phyloP scores from a whole-genome alignment of 306 rosid genomes.

The Heteromeles arbutifolia region DNA sequence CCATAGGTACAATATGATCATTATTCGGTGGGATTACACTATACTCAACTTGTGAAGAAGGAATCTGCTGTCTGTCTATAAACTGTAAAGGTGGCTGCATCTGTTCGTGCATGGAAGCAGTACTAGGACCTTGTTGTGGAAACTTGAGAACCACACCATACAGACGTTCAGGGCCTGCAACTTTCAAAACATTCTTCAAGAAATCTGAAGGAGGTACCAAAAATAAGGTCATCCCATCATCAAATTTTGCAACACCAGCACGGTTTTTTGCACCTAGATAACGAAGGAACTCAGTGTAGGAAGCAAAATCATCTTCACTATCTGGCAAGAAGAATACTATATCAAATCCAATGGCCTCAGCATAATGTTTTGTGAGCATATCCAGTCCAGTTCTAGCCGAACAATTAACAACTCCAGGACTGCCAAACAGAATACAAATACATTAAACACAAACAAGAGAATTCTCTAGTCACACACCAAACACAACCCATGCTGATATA shows the following conservation, averaged over 20 bases:
- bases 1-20: constrained; percentile 49
- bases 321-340: constrained; percentile 94
- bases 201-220: constrained; percentile 98
- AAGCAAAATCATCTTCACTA: constrained; percentile 96
- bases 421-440: constrained; percentile 44
- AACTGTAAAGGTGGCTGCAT: constrained; percentile 50
- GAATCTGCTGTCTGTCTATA: constrained; percentile 55
- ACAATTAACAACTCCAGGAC: constrained; percentile 91
- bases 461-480: background rate
- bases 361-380: constrained; percentile 79
- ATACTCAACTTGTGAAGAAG: constrained; percentile 55
- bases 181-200: constrained; percentile 75
- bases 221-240: constrained; percentile 79
- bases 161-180: constrained; percentile 86
- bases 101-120: constrained; percentile 47
- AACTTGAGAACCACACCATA: constrained; percentile 97
- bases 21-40: constrained; percentile 44
- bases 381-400: constrained; percentile 99
- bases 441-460: background rate
- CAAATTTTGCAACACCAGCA: constrained; percentile 98
- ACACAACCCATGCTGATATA: background rate
- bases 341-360: constrained; percentile 89
- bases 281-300: constrained; percentile 96
- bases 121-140: constrained; percentile 49
- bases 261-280: constrained; percentile 85